These are phyloP conservation scores for Gypsophila paniculata DNA, from an alignment of 179 eudicot genomes.

Conservation along the genomic window DNA sequence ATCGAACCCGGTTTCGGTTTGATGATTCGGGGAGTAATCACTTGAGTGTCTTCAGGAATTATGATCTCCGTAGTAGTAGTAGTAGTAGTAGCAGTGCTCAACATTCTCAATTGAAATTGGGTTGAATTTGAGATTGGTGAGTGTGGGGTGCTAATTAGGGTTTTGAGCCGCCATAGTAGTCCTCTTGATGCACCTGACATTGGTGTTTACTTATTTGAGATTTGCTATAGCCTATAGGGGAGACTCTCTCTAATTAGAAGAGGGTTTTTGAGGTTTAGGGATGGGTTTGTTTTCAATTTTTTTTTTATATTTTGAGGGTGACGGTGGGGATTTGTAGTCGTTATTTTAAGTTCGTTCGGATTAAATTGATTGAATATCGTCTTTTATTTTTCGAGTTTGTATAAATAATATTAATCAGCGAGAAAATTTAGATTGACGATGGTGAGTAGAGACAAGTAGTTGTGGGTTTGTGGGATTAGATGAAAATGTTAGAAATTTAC, in stretches of 20 bases:
- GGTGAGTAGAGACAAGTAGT: too few relatives aligned
- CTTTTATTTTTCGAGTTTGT: too few relatives aligned
- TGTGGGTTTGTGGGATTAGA: too few relatives aligned
- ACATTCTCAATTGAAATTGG: constrained; percentile 31
- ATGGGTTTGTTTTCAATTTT: neutral
- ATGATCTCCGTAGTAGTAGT: constrained; percentile 18
- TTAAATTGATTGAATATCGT: too few relatives aligned
- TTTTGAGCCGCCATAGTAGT: constrained; percentile 39
- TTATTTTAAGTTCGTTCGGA: too few relatives aligned
- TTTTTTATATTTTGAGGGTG: too few relatives aligned
- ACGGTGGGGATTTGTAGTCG: too few relatives aligned
- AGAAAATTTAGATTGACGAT: too few relatives aligned
- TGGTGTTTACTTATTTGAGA: constrained; percentile 13
- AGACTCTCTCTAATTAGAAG: neutral
- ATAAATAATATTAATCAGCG: too few relatives aligned
- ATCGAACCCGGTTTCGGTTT: constrained; percentile 53
- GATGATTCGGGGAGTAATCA: constrained; percentile 38
- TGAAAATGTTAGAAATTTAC: too few relatives aligned
- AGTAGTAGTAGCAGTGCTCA: constrained; percentile 14
- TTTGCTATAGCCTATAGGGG: neutral
- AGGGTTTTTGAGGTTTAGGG: constrained; percentile 17
- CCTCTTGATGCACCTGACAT: constrained; percentile 55
- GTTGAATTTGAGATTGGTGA: neutral
- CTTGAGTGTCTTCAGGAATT: constrained; percentile 24
- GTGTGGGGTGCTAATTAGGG: constrained; percentile 27